A percentile compares a stretch with the other conserved stretches of the same genome.
Conservation (phyloP, 805 yeast species). For the Candida railenensis region DNA sequence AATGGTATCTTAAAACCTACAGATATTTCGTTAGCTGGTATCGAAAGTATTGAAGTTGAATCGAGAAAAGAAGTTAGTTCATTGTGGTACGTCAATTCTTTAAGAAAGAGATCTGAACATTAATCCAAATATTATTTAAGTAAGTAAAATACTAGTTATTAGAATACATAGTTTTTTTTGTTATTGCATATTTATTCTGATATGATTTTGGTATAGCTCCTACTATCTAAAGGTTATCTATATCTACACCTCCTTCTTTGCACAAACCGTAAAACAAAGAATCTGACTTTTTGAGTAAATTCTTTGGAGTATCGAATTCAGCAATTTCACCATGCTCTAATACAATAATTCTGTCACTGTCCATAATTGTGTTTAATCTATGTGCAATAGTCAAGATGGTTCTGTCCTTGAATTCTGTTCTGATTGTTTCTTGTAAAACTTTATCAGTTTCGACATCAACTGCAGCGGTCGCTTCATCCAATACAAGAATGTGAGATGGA, state of each 20-base stretch:
- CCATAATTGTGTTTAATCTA: conserved; percentile 78
- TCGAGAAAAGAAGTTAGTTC: conserved; percentile 43
- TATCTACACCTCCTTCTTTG: conserved; percentile 63
- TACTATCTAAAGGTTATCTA: not conserved
- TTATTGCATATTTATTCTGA: not conserved
- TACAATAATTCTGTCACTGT: conserved; percentile 74
- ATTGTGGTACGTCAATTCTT: conserved; percentile 46
- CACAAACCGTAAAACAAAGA: conserved; percentile 80
- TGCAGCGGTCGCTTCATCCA: conserved; percentile 89
- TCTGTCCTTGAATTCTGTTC: conserved; percentile 70
- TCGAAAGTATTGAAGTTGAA: conserved; percentile 25
- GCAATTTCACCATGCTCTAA: conserved; percentile 73
- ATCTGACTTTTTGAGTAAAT: conserved; percentile 61
- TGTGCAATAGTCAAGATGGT: conserved; percentile 86
- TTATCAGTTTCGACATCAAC: conserved; percentile 85
- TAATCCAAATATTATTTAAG: too few relatives aligned
- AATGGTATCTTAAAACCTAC: conserved; percentile 20
- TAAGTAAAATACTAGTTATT: too few relatives aligned
- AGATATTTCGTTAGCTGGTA: conserved; percentile 3
- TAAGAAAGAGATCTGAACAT: conserved; percentile 66
- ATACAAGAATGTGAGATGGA: conserved; percentile 56
- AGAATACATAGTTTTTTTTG: too few relatives aligned
- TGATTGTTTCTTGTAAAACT: conserved; percentile 73
- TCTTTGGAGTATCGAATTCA: conserved; percentile 72
- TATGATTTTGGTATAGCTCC: not conserved